A percentile compares a stretch with the other conserved stretches of the same genome.
phyloP scores from a whole-genome alignment of 345 rosid species.

The Gossypium turneri region DNA sequence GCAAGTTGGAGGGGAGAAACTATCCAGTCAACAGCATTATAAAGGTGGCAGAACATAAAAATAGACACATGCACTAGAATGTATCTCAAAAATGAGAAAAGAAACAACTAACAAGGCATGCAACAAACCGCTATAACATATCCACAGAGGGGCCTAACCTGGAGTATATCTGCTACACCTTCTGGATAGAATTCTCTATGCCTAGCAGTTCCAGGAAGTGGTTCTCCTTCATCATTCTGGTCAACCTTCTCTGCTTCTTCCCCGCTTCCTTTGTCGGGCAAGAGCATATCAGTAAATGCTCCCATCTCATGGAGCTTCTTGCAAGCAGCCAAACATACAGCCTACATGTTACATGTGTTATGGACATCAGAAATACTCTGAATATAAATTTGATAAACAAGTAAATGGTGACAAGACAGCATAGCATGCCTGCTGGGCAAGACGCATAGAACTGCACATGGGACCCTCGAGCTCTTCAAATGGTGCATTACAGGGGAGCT shows the following conservation, averaged over 20 bases:
- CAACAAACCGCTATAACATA: neutral
- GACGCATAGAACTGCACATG: slow-evolving; percentile 81
- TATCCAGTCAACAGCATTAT: neutral
- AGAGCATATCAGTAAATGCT: slow-evolving; percentile 95
- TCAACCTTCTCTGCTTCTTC: slow-evolving; percentile 77
- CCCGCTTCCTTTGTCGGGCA: slow-evolving; percentile 98
- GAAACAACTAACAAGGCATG: neutral
- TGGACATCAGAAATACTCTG: slow-evolving; percentile 14
- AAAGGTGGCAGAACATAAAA: neutral
- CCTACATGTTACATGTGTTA: slow-evolving; percentile 44
- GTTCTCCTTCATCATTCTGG: slow-evolving; percentile 83
- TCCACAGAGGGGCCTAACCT: slow-evolving; percentile 44
- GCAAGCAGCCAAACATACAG: slow-evolving; percentile 98
- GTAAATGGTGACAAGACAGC: slow-evolving; percentile 13
- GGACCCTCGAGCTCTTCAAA: slow-evolving; percentile 98
- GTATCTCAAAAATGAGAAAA: too few species aligned
- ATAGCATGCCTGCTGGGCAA: slow-evolving; percentile 85
- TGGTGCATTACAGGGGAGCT: slow-evolving; percentile 96
- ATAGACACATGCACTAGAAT: neutral
- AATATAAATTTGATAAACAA: slow-evolving; percentile 8
- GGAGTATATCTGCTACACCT: slow-evolving; percentile 87
- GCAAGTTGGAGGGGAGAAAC: neutral
- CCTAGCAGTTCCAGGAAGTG: slow-evolving; percentile 98
- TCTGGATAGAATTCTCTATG: slow-evolving; percentile 99
- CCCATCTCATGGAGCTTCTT: slow-evolving; percentile 99